phyloP scores from a whole-genome alignment of 805 yeast genomes.

The Phaffomyces antillensis region DNA sequence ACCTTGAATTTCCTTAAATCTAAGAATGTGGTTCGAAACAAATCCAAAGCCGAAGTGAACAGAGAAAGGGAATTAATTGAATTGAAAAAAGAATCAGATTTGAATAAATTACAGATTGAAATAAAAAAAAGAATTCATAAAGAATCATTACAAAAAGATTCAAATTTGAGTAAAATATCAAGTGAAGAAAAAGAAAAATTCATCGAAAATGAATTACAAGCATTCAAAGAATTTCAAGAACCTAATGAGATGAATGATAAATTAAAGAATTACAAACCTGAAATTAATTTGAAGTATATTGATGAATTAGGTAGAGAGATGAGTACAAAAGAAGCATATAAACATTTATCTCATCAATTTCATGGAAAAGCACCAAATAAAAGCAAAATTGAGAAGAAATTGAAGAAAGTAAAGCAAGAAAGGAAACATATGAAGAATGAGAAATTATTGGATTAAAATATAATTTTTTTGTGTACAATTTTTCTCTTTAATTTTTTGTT shows the following conservation, averaged over 20 bases:
- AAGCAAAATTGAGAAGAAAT: conserved; percentile 17
- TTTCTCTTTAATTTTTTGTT: background rate
- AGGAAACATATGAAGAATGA: background rate
- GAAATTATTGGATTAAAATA: background rate
- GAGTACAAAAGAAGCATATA: conserved; percentile 49
- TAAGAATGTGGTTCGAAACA: conserved; percentile 12
- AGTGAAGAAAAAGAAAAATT: conserved; percentile 37
- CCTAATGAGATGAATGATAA: conserved; percentile 8
- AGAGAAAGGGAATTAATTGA: conserved; percentile 8
- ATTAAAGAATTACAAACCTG: conserved; percentile 35
- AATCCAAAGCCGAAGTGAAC: conserved; percentile 6
- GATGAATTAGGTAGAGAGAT: conserved; percentile 47
- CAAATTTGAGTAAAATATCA: conserved; percentile 25
- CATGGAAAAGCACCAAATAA: conserved; percentile 37
- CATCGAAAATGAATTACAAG: conserved; percentile 16
- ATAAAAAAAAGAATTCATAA: conserved; percentile 11
- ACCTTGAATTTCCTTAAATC: conserved; percentile 17
- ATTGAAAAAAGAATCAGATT: conserved; percentile 12
- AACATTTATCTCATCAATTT: conserved; percentile 52
- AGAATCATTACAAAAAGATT: conserved; percentile 11
- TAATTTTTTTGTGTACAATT: too few species aligned
- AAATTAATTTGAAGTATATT: conserved; percentile 41
- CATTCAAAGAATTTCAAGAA: conserved; percentile 6
- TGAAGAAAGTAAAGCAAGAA: conserved; percentile 17
- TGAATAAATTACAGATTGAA: conserved; percentile 10